phyloP scores from a whole-genome alignment of 768 basidiomycete species.

The Tephrocybe sp. region DNA sequence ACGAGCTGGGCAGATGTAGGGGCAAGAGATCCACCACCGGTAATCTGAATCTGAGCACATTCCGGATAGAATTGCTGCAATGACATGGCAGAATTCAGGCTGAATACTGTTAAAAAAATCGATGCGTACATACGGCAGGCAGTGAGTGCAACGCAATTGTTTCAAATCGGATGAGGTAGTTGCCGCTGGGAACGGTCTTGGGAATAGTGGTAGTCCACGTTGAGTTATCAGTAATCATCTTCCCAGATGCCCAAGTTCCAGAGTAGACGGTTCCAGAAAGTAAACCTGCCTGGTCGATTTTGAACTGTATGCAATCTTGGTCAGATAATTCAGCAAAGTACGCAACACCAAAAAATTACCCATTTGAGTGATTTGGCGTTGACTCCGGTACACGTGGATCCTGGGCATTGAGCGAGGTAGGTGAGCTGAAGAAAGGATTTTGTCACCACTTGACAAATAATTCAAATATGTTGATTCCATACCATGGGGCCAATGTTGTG shows the following conservation, averaged over 20 bases:
- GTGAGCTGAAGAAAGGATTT: constrained; percentile 28
- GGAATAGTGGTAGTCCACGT: constrained; percentile 47
- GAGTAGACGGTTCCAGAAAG: constrained; percentile 38
- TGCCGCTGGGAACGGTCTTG: constrained; percentile 38
- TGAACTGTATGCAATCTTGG: constrained; percentile 30
- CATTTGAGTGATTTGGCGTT: constrained; percentile 38
- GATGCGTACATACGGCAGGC: constrained; percentile 41
- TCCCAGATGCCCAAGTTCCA: constrained; percentile 41
- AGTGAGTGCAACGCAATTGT: constrained; percentile 47
- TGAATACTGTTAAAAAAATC: not conserved
- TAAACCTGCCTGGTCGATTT: constrained; percentile 45
- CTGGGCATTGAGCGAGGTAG: constrained; percentile 46
- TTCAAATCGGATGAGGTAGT: constrained; percentile 48
- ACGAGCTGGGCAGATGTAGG: constrained; percentile 44
- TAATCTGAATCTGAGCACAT: constrained; percentile 43
- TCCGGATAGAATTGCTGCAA: constrained; percentile 69
- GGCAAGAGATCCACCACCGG: constrained; percentile 36
- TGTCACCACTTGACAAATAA: not conserved
- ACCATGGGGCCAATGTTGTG: constrained; percentile 45
- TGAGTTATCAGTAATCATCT: constrained; percentile 43
- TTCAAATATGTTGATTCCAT: not conserved
- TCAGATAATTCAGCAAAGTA: not conserved
- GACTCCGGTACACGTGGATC: constrained; percentile 38
- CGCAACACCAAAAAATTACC: no score
- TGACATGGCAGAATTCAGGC: not conserved